Evolutionary conservation across 1,284 basidiomycete species (phyloP).

Genomic region (Hemileia vastatrix): DNA sequence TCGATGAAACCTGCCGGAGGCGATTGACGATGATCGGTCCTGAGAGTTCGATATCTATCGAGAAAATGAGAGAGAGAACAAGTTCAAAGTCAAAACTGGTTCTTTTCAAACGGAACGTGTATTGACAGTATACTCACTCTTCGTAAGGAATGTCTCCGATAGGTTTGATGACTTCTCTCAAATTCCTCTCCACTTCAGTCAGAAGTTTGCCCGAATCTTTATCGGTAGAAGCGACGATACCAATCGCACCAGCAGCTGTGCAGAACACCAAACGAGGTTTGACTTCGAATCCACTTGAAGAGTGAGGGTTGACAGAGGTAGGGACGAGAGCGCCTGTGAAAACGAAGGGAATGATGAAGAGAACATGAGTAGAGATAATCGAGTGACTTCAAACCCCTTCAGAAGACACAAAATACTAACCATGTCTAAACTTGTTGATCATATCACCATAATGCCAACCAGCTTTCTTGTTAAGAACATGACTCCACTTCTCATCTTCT

Average conservation of each 20-base stretch:
- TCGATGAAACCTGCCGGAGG: slow-evolving; percentile 33
- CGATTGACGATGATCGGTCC: slow-evolving; percentile 39
- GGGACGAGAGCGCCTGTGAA: slow-evolving; percentile 7
- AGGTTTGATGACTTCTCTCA: slow-evolving; percentile 24
- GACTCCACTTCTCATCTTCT: slow-evolving; percentile 22
- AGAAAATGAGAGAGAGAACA: background rate
- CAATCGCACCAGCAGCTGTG: slow-evolving; percentile 36
- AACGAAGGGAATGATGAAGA: slow-evolving; percentile 21
- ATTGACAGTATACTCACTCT: slow-evolving; percentile 26
- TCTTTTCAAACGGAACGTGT: too few relatives aligned
- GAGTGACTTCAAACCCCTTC: background rate
- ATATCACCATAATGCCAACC: slow-evolving; percentile 41
- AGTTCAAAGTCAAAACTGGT: background rate
- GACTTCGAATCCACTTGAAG: background rate
- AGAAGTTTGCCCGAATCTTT: slow-evolving; percentile 24
- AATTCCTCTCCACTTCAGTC: slow-evolving; percentile 32
- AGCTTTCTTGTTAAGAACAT: slow-evolving; percentile 35
- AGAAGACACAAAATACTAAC: slow-evolving; percentile 14
- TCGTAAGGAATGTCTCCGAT: slow-evolving; percentile 29
- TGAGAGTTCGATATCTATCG: slow-evolving; percentile 28
- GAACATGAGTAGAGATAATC: background rate
- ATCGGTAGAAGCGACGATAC: slow-evolving; percentile 28
- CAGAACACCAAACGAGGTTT: slow-evolving; percentile 28
- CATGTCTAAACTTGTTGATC: slow-evolving; percentile 34
- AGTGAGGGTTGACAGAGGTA: background rate